These are phyloP conservation scores for Bretschneidera sinensis DNA, from an alignment of 345 rosid species.

Conservation along the genomic window DNA sequence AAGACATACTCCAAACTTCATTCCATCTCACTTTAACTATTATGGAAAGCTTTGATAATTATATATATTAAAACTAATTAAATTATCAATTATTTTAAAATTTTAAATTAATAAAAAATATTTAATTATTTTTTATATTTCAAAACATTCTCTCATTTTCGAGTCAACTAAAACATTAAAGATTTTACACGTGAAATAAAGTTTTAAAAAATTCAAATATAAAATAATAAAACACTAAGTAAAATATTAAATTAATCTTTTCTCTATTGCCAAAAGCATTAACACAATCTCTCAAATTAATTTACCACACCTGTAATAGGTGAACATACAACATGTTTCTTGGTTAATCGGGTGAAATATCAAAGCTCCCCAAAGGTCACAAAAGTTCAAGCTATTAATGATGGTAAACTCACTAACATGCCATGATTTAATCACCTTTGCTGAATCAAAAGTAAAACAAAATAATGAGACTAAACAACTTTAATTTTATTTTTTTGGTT, in stretches of 20 bases:
- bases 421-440: slow-evolving; percentile 67
- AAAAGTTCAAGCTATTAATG: slow-evolving; percentile 66
- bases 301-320: too few species aligned
- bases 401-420: slow-evolving; percentile 74
- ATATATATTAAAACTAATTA: too few species aligned
- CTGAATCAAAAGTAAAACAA: slow-evolving; percentile 63
- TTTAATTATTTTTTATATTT: too few species aligned
- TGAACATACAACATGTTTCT: slow-evolving; percentile 25
- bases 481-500: slow-evolving; percentile 21
- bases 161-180: too few species aligned
- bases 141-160: too few species aligned
- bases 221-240: not conserved
- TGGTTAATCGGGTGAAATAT: slow-evolving; percentile 47
- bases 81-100: too few species aligned
- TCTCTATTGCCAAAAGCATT: not conserved
- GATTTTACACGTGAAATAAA: too few species aligned
- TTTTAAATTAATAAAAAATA: too few species aligned
- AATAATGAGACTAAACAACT: slow-evolving; percentile 53
- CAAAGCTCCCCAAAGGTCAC: slow-evolving; percentile 30
- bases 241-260: not conserved
- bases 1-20: too few species aligned
- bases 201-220: too few species aligned
- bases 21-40: too few species aligned
- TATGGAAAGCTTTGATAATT: too few species aligned
- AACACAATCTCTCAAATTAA: slow-evolving; percentile 4